Percentiles rank a stretch among this genome's conserved stretches.
Evolutionary conservation across 495 filamentous ascomycete genomes (phyloP).

Genomic region (Penicillium canariense): DNA sequence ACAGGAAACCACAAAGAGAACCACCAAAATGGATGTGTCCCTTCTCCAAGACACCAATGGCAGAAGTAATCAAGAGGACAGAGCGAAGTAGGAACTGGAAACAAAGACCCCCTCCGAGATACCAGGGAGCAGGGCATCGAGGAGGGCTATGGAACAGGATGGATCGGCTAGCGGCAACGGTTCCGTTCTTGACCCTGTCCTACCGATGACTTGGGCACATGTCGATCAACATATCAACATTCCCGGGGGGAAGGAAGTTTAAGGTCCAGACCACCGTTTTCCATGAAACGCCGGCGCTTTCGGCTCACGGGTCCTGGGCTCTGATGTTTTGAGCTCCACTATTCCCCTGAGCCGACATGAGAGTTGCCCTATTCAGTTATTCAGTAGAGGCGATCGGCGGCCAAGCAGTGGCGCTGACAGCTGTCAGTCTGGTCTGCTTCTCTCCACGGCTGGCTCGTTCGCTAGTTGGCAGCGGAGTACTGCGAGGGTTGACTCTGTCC

Average conservation of each 20-base stretch:
- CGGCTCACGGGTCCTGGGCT: neutral
- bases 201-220: conserved; percentile 2
- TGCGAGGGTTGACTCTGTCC: neutral
- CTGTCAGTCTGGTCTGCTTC: no score
- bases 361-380: conserved; percentile 9
- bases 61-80: neutral
- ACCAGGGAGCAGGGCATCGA: neutral
- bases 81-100: neutral
- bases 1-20: neutral
- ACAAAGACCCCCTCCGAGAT: neutral
- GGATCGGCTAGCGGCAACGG: conserved; percentile 2
- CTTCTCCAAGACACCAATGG: conserved; percentile 1
- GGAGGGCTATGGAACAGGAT: neutral
- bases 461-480: neutral
- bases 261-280: conserved; percentile 2
- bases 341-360: neutral
- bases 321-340: conserved; percentile 7
- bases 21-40: neutral
- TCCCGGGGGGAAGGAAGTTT: neutral
- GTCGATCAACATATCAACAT: neutral
- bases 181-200: conserved; percentile 5
- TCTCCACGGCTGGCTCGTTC: no score
- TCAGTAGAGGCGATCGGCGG: conserved; percentile 10
- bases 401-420: no score
- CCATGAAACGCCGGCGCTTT: neutral